Evolutionary conservation across 345 rosid species (phyloP).

Genomic region (Salix viminalis): DNA sequence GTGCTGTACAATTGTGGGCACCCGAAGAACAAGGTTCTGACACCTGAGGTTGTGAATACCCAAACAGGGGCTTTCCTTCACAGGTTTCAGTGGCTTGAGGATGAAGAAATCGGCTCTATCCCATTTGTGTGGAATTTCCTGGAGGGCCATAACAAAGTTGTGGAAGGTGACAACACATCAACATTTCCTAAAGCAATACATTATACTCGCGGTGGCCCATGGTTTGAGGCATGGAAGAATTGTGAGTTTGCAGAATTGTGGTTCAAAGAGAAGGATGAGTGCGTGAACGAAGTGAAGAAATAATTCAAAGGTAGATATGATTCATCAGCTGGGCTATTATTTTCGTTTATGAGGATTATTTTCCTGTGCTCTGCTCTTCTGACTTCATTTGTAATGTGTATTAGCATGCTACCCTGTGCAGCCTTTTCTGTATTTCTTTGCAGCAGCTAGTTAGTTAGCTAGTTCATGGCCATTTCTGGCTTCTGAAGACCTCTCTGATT

Average conservation of each 20-base stretch:
- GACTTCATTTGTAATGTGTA: no score
- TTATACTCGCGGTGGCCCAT: conserved; percentile 94
- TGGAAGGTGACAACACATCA: conserved; percentile 53
- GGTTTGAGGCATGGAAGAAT: conserved; percentile 94
- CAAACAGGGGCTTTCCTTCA: conserved; percentile 86
- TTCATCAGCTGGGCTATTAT: background rate
- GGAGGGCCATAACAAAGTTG: conserved; percentile 83
- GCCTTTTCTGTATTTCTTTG: no score
- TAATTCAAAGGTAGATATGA: background rate
- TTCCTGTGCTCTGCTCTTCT: no score
- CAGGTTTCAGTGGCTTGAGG: conserved; percentile 96
- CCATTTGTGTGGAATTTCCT: conserved; percentile 93
- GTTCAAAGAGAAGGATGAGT: conserved; percentile 73
- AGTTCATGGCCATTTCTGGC: no score
- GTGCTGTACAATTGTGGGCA: conserved; percentile 90
- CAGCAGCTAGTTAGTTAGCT: no score
- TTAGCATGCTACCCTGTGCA: no score
- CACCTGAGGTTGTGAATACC: conserved; percentile 64
- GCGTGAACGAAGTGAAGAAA: conserved; percentile 9
- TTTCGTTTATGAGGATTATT: no score
- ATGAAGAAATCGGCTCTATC: conserved; percentile 76
- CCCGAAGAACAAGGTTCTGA: conserved; percentile 72
- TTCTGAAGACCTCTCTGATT: no score
- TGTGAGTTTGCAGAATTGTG: conserved; percentile 93
- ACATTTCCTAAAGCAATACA: conserved; percentile 79